Evolutionary conservation across 1,284 basidiomycete genomes (phyloP).

Genomic region (Athelia psychrophila): DNA sequence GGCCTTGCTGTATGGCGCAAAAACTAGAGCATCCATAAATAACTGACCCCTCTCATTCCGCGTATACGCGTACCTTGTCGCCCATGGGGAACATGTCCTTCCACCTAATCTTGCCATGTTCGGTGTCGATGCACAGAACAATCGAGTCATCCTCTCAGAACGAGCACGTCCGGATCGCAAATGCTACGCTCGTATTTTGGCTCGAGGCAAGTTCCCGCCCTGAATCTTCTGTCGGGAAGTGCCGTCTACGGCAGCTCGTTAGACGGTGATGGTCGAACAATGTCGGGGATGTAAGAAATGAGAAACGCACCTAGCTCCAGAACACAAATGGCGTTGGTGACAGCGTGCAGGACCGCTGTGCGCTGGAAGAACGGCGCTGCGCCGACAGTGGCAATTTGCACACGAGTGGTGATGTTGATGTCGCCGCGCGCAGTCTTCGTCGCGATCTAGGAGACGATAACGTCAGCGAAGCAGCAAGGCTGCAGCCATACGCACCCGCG

Average conservation of each 20-base stretch:
- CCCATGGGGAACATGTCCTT: constrained; percentile 86
- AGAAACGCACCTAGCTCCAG: constrained; percentile 70
- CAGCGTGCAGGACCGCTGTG: constrained; percentile 79
- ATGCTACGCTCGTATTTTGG: constrained; percentile 79
- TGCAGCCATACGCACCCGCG: constrained; percentile 49
- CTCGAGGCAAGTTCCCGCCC: constrained; percentile 65
- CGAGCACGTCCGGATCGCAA: constrained; percentile 80
- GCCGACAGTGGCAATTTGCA: constrained; percentile 74
- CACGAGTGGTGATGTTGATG: constrained; percentile 69
- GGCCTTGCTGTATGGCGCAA: constrained; percentile 71
- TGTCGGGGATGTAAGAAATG: neutral
- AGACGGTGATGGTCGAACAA: constrained; percentile 4
- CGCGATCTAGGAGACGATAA: constrained; percentile 63
- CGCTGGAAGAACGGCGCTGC: constrained; percentile 83
- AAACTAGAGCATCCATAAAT: constrained; percentile 37
- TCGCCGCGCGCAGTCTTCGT: constrained; percentile 62
- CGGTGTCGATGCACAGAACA: constrained; percentile 78
- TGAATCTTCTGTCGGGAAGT: constrained; percentile 73
- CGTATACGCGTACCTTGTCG: constrained; percentile 65
- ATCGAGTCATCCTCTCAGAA: constrained; percentile 83
- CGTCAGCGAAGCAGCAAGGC: constrained; percentile 1
- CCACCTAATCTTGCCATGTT: constrained; percentile 70
- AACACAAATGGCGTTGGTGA: constrained; percentile 74
- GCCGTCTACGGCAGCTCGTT: constrained; percentile 55
- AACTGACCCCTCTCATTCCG: constrained; percentile 9